Evolutionary conservation across 2,329 filamentous ascomycete genomes (phyloP), one percentile per base, ranked within the genome.

Genomic region (Parastagonospora avenae): DNA sequence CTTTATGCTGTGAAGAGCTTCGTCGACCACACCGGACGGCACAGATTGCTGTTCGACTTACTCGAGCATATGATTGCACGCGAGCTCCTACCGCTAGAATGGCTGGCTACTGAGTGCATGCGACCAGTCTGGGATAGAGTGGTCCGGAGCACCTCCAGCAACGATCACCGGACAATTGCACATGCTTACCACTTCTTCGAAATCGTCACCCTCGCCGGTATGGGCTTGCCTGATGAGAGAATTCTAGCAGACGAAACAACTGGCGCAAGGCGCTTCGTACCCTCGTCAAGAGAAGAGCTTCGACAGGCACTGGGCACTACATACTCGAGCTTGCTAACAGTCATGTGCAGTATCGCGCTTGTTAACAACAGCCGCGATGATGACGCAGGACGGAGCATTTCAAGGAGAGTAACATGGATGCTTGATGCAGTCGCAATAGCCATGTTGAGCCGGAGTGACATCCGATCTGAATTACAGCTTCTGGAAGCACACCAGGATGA

Each of bases 71-170:
- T 75, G 63, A 52, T 76, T 12, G 64, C 63, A 9, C 55, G 69
- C 38, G 66, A 71, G 31, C 60, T 70, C 10, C 45, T 75, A 8
- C 72, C 71, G 2, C 43, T 75, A 8, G 72, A 74, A 45, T 76
- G 74, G 74, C 53, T 75, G 12, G 72, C 73, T 2, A 74, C 73
- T 2, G 58, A 64, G 30, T 57, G 54, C 12, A 71, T 75, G 67
- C 69, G 63, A 11, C 62, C 64, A 4, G 37, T 74, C 4, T 76
- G 70, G 68, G 70, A 65, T 29, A 64, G 63, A 32, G 45, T 74
- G 3, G 63, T 75, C 9, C 65, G 64, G 32, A 62, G 62, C 6
- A 49, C 74, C n/a, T 65, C 67, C 1, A 61, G 70, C n/a, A 55
- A 60, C 3, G 59, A 73, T 24, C 43, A 54, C 33, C 64, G 63